Base-by-base conservation (phyloP, 345 rosid genomes). In the Eucalyptus coolabah region DNA sequence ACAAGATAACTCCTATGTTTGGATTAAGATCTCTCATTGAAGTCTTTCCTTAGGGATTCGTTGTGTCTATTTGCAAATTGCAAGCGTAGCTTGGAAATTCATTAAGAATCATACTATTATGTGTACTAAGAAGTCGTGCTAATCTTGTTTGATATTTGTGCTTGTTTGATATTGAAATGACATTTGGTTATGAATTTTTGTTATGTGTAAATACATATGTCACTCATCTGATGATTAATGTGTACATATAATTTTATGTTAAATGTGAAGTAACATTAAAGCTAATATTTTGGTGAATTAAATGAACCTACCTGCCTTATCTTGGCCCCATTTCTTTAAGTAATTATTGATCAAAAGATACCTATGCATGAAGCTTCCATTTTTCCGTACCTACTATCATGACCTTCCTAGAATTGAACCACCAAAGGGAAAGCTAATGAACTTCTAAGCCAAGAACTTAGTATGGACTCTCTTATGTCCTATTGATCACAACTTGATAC, bases 11-110 rank as follows among this genome's bases (percentile, higher is more conserved):
- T 34, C 91, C 93, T 2, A 21, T 91, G 13, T 87, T 92, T 50
- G 95, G 94, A 59, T 60, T 93, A 28, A 91, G 93, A 90, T 91
- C 94, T 34, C 90, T 92, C 12, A 93, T 93, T 85, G 94, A 93
- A 90, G 92, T 92, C 85, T 91, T 82, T 83, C 93, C 94, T 53
- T 93, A 86, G 50, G 44, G 37, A 34, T 32, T 34, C 26, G 3
- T 72, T 19, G 82, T 72, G 82, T 34, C 26, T 21, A 72, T 72
- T 72, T 37, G 15, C 54, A 50, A 50, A 51, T 51, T 51, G 21
- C 82, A 37, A 19, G 82, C 45, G 6, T 42, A 4, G 14, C 45
- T 72, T 34, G 45, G 40, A 1, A 72, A 18, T 72, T 72, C 45
- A 72, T 34, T 34, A 18, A 72, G 4, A 63, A 14, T 14, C 72